Base-by-base conservation (phyloP, 2,329 filamentous ascomycete species). In the Microthyrium microscopicum region DNA sequence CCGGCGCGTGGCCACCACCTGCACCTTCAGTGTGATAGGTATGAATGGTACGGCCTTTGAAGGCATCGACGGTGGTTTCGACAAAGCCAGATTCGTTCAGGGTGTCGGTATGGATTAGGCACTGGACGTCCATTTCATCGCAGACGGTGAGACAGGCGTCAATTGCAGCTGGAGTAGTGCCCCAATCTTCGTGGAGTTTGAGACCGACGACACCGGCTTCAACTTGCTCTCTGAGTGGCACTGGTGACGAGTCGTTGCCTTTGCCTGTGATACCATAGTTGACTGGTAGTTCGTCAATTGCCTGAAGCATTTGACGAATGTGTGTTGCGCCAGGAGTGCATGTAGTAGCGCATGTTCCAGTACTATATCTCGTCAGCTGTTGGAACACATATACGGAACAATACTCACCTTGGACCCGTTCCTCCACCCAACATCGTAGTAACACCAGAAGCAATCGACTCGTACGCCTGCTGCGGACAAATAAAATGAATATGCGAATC, bases 51-150 rank as follows among this genome's bases (percentile, higher is more conserved):
- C 87, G 75, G 48, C 73, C 66, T 52, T 82, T 83, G 65, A 95
- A 78, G 3, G 85, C 75, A n/a, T 64, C 70, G 40, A 93, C 73
- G 3, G 85, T 93, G 38, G 81, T 77, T 52, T 94, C 87, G 32
- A 95, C 87, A 48, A 93, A 95, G n/a, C 87, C 87, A 13, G 81
- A 87, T 55, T 95, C 87, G 55, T 95, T 95, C 40, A 95, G 70
- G 0, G 87, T 94, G 54, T 95, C 87, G 0, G 85, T 94, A 53
- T 94, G 87, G 46, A 95, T 91, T 42, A 93, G 71, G 42, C 81
- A 91, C 54, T 95, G 87, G 18, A 95, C 72, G 48, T 95, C 87
- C 35, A 82, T 70, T 50, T 92, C 78, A 46, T 95, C 87, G 52
- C 85, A 94, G 27, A 94, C 78, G 1, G 60, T 43, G 12, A 92